Evolutionary conservation across 164 flowering plant genomes (phyloP).

Genomic region (Sextonia rubra): DNA sequence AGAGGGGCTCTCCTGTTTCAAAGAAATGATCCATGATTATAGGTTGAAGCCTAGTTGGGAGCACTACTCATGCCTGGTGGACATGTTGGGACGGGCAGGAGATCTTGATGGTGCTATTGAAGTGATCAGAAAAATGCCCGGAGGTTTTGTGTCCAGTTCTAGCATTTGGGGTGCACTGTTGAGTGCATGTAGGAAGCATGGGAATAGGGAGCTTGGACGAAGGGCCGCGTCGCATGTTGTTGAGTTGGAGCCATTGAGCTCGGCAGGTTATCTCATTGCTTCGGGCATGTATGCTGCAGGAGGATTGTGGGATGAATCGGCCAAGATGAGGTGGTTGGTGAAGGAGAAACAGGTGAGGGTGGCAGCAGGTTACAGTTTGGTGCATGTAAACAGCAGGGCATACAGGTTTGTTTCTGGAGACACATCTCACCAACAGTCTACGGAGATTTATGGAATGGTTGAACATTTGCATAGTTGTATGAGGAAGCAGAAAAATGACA

Average conservation of each 20-base stretch:
- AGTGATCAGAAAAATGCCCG: constrained; percentile 46
- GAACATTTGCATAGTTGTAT: constrained; percentile 39
- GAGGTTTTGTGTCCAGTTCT: constrained; percentile 31
- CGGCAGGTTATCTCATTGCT: constrained; percentile 62
- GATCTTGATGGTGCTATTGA: constrained; percentile 45
- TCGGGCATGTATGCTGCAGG: constrained; percentile 57
- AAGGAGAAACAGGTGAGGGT: constrained; percentile 49
- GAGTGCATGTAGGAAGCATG: constrained; percentile 61
- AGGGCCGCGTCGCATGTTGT: constrained; percentile 44
- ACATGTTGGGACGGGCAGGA: constrained; percentile 76
- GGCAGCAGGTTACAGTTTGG: constrained; percentile 64
- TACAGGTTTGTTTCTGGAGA: constrained; percentile 58
- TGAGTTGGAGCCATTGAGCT: constrained; percentile 64
- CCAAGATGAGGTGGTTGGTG: constrained; percentile 50
- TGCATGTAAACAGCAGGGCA: constrained; percentile 37
- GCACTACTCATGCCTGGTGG: constrained; percentile 83
- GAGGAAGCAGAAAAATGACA: constrained; percentile 13
- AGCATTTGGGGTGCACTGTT: constrained; percentile 70
- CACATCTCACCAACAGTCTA: constrained; percentile 23
- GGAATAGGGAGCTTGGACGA: constrained; percentile 37
- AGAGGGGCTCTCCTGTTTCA: constrained; percentile 57
- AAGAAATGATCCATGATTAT: constrained; percentile 37
- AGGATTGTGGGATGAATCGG: constrained; percentile 56
- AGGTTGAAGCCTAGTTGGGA: constrained; percentile 36
- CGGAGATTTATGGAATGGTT: constrained; percentile 25